Evolutionary conservation across 345 rosid species (phyloP).

Genomic region (Punica granatum): DNA sequence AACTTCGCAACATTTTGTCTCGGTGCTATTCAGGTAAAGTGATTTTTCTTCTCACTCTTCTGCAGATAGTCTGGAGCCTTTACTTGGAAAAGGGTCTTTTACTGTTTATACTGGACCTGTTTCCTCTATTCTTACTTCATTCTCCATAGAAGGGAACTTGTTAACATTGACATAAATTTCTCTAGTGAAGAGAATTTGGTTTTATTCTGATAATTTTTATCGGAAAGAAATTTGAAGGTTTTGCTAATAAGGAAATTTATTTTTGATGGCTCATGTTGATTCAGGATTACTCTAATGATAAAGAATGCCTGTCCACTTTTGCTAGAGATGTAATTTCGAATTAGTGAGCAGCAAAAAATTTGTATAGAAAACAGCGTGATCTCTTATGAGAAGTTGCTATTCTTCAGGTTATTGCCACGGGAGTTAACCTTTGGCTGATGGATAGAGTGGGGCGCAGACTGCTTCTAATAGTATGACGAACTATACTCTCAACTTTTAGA

Average conservation of each 20-base stretch:
- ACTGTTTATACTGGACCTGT: background rate
- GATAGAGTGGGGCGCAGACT: slow-evolving; percentile 87
- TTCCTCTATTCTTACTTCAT: background rate
- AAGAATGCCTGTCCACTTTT: background rate
- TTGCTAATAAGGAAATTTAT: background rate
- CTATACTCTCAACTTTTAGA: slow-evolving; percentile 8
- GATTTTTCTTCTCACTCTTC: background rate
- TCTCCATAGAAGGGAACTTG: background rate
- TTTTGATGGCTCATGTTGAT: background rate
- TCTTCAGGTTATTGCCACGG: slow-evolving; percentile 75
- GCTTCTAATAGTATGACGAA: slow-evolving; percentile 62
- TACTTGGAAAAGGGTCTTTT: background rate
- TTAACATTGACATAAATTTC: background rate
- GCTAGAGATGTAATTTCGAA: background rate
- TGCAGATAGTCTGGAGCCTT: background rate
- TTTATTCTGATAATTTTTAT: background rate
- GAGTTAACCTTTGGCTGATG: slow-evolving; percentile 70
- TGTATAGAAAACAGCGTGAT: slow-evolving; percentile 3
- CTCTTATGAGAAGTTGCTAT: background rate
- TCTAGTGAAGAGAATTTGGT: background rate
- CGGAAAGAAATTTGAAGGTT: background rate
- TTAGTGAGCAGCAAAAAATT: slow-evolving; percentile 1
- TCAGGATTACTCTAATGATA: background rate
- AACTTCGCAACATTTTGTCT: slow-evolving; percentile 67
- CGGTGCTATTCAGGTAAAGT: slow-evolving; percentile 75